Base-by-base conservation (phyloP, 2,329 filamentous ascomycete species). In the Ophiocordyceps camponoti-rufipedis region DNA sequence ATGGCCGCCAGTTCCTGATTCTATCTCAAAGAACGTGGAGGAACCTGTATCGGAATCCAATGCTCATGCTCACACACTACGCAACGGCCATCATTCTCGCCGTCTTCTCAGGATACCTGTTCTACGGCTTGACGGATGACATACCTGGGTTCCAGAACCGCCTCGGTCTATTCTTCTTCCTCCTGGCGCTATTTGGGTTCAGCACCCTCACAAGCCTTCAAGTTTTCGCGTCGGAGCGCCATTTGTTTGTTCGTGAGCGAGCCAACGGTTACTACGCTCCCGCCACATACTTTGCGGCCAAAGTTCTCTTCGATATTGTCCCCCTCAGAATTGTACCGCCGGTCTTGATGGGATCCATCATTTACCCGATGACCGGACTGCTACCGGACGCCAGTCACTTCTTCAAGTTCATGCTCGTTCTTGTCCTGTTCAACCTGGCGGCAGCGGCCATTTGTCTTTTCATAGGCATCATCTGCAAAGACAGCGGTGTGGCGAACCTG, bases 31-130 rank as follows among this genome's bases (percentile, higher is more conserved):
- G 91, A 42, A 98, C 91, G 0, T 98, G 89, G 89, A 87, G 84
- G 58, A 98, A 98, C 58, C 72, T 98, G 7, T 96, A 98, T 67
- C 80, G 91, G 47, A 95, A 98, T 60, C 91, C 91, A 1, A 88
- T 96, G 75, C 69, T 98, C 48, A 98, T 98, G 91, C 74, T 98
- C 47, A 95, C 88, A 0, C 91, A 98, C 64, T 98, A 96, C 58
- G 91, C 91, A 35, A 96, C 95, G 53, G 87, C 91, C 8, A 96
- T 98, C 49, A 67, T 96, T 0, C 74, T 98, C 6, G 91, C 88
- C 2, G 89, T 96, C 5, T 82, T 98, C 47, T 88, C 89, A 2
- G 91, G 91, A 4, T 96, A 85, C 62, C 73, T 98, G 12, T 98
- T 96, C 68, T 98, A 96, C 55, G 91, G 89, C 2, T 70, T 98